Evolutionary conservation across 2,329 filamentous ascomycete species (phyloP).

Genomic region (Talaromyces funiculosus): DNA sequence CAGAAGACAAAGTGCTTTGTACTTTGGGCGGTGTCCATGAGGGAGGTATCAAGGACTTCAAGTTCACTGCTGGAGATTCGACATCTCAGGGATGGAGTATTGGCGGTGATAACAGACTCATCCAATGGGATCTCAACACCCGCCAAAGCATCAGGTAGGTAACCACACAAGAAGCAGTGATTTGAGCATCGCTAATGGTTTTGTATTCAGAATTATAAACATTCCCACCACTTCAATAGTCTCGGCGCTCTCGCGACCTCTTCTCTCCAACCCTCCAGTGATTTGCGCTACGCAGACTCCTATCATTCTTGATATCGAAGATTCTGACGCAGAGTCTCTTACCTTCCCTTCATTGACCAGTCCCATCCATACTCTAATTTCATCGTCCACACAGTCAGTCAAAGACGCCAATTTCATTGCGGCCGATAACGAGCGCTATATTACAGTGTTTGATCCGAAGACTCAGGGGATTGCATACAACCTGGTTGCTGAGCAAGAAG

Average conservation of each 20-base stretch:
- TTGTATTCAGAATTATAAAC: constrained; percentile 34
- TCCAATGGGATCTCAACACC: constrained; percentile 48
- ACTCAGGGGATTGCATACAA: constrained; percentile 42
- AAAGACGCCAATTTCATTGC: constrained; percentile 41
- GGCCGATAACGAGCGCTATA: constrained; percentile 46
- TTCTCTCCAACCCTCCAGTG: constrained; percentile 38
- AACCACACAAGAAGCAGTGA: background rate
- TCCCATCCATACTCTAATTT: constrained; percentile 42
- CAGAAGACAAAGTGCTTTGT: constrained; percentile 43
- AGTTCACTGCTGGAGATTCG: constrained; percentile 40
- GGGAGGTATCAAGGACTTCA: constrained; percentile 46
- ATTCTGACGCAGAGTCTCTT: constrained; percentile 32
- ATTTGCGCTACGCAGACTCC: constrained; percentile 48
- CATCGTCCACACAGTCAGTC: constrained; percentile 34
- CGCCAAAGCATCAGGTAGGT: constrained; percentile 40
- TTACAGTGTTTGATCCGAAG: constrained; percentile 45
- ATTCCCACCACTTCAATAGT: constrained; percentile 37
- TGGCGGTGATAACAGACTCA: constrained; percentile 47
- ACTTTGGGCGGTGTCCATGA: constrained; percentile 43
- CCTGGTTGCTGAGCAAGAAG: constrained; percentile 45
- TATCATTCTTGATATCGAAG: constrained; percentile 41
- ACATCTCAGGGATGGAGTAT: constrained; percentile 48
- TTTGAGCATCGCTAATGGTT: background rate
- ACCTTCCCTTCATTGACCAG: constrained; percentile 47
- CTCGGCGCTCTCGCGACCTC: constrained; percentile 36